Evolutionary conservation across 2,329 filamentous ascomycete species (phyloP), one percentile per base, ranked within the genome.

Genomic region (Diplodia corticola): DNA sequence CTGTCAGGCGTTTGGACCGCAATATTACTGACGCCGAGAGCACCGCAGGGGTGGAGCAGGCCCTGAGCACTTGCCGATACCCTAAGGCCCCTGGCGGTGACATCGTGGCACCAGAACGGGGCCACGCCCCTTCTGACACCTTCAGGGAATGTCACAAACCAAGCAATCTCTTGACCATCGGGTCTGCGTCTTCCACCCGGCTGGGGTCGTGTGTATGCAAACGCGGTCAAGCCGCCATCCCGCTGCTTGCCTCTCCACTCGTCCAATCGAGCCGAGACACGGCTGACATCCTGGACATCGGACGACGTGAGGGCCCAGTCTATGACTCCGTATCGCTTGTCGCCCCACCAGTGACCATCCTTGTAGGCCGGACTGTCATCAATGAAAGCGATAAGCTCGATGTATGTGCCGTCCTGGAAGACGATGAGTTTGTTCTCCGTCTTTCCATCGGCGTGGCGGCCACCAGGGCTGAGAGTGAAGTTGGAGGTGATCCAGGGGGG

Each of bases 301-400:
- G 70, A 68, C 6, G 83, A 73, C 0, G 82, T 86, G 69, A 89
- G 80, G 7, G 88, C 85, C 82, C 85, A 87, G 78, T 89, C 89
- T 69, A 90, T 81, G 49, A 85, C 78, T 3, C 85, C 84, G 35
- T 82, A 81, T 0, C 75, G 69, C 10, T 84, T 81, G 0, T 75
- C 72, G 0, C 84, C 87, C 88, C 88, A 91, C 57, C 57, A 61
- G 35, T 61, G 57, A 71, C 84, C 84, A 71, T 90, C 87, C 3
- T 83, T 80, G 6, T 75, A 70, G 4, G 78, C 76, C n/a, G 75
- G 70, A 37, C 75, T 73, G 49, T 80, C 81, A 22, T 84, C 74
- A 57, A 86, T 78, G 73, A 90, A 90, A 46, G 86, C 83, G 67
- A 90, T 88, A 60, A 90, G 78, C 72, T 91, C 88, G 63, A 91